A percentile compares a stretch with the other conserved stretches of the same genome.
phyloP scores from a whole-genome alignment of 352 stramenopile species.

The Phytophthora pini region DNA sequence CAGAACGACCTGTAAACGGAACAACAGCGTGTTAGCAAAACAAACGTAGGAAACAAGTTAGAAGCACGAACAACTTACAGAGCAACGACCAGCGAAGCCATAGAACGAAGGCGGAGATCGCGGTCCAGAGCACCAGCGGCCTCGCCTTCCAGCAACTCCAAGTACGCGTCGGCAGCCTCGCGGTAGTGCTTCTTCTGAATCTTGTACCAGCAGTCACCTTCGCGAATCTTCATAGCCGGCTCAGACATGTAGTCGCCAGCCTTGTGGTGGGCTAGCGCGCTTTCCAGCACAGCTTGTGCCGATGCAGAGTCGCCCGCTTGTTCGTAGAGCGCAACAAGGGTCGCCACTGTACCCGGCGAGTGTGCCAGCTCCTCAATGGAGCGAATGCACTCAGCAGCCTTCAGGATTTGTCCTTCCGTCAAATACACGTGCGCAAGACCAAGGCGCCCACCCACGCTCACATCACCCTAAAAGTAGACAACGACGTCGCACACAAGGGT shows the following conservation, averaged over 20 bases:
- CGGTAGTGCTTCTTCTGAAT: constrained; percentile 82
- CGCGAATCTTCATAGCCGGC: constrained; percentile 73
- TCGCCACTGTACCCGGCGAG: constrained; percentile 80
- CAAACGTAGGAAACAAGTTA: not conserved
- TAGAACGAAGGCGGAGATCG: constrained; percentile 74
- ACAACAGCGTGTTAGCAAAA: constrained; percentile 9
- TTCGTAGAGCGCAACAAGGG: constrained; percentile 79
- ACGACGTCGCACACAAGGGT: not conserved
- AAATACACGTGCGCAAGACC: constrained; percentile 76
- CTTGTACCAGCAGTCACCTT: constrained; percentile 83
- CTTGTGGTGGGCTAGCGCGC: constrained; percentile 61
- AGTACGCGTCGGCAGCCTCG: constrained; percentile 64
- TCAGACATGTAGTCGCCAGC: constrained; percentile 59
- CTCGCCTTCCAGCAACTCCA: constrained; percentile 75
- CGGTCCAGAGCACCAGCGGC: constrained; percentile 63
- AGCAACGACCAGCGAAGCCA: constrained; percentile 78
- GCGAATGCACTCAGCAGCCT: constrained; percentile 66
- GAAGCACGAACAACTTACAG: constrained; percentile 49
- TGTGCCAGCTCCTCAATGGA: constrained; percentile 72
- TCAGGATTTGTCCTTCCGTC: constrained; percentile 50
- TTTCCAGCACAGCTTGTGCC: constrained; percentile 59
- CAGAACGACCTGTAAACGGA: constrained; percentile 67
- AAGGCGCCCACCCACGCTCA: constrained; percentile 67
- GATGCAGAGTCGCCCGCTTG: constrained; percentile 57
- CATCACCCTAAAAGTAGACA: constrained; percentile 39